A percentile compares a stretch with the other conserved stretches of the same genome.
Conservation (phyloP, 495 filamentous ascomycete genomes). For the Neurospora sp. region DNA sequence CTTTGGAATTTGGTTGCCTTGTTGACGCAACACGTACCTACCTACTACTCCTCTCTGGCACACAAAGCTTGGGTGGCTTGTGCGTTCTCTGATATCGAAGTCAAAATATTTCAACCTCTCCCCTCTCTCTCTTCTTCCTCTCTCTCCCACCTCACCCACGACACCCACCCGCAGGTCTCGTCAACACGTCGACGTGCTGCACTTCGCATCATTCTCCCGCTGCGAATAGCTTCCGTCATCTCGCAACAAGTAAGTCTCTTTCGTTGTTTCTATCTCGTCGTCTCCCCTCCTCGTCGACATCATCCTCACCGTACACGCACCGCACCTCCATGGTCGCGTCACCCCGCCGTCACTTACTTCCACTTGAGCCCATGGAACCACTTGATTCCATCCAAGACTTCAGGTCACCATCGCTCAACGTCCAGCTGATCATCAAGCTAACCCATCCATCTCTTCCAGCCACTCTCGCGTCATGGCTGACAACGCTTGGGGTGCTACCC, state of each 20-base stretch:
- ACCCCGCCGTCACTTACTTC: background rate
- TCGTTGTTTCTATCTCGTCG: background rate
- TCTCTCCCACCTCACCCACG: background rate
- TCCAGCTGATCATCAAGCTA: background rate
- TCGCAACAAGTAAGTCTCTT: background rate
- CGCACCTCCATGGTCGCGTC: background rate
- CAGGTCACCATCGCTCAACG: background rate
- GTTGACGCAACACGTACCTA: background rate
- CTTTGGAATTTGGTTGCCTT: background rate
- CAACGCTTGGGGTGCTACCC: background rate
- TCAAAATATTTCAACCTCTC: background rate
- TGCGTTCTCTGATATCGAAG: background rate
- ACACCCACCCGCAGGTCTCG: background rate
- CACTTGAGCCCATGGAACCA: background rate
- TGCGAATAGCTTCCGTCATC: background rate
- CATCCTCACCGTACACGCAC: background rate
- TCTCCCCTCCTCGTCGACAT: background rate
- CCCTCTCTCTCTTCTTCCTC: background rate
- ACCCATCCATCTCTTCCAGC: background rate
- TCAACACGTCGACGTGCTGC: background rate
- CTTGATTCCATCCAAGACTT: background rate
- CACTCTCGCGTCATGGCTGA: background rate
- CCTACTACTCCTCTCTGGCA: background rate
- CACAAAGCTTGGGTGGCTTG: background rate
- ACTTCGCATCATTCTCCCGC: background rate